A percentile compares a stretch with the other conserved stretches of the same genome.
phyloP scores from a whole-genome alignment of 768 basidiomycete species.

The Boletus bicolor region DNA sequence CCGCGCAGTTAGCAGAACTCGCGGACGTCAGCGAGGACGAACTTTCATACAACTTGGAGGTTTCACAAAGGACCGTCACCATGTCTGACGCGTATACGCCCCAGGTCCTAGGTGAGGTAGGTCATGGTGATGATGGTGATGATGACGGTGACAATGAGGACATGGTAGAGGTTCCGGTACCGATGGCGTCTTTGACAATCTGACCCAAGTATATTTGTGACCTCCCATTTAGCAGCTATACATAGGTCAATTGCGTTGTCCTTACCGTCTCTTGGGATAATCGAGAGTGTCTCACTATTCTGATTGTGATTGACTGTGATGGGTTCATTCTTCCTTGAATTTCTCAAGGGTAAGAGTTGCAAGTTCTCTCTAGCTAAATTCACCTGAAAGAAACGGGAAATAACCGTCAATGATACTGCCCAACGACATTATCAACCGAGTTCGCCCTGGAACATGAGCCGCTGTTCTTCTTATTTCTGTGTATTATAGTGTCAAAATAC shows the following conservation, averaged over 20 bases:
- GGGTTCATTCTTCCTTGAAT: background rate
- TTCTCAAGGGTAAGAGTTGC: background rate
- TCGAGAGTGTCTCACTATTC: background rate
- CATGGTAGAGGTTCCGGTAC: slow-evolving; percentile 30
- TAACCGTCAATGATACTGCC: background rate
- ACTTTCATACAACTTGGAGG: slow-evolving; percentile 27
- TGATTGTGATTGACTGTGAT: background rate
- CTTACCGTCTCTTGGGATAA: background rate
- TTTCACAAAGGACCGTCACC: background rate
- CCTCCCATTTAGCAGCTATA: background rate
- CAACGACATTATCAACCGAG: background rate
- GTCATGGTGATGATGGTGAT: slow-evolving; percentile 11
- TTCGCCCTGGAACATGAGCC: no score
- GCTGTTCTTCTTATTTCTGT: no score
- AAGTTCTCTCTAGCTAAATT: background rate
- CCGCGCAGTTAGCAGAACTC: slow-evolving; percentile 69
- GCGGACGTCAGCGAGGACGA: slow-evolving; percentile 41
- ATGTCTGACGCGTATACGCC: background rate
- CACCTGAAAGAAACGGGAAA: background rate
- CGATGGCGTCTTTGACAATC: slow-evolving; percentile 14
- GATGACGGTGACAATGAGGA: slow-evolving; percentile 22
- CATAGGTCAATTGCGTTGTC: background rate
- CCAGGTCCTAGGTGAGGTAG: background rate
- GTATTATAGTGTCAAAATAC: no score
- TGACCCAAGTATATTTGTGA: slow-evolving; percentile 1